Percentiles rank a stretch among this genome's conserved stretches.
Conservation (phyloP, 164 flowering plant genomes). For the Nelumbo lutea region DNA sequence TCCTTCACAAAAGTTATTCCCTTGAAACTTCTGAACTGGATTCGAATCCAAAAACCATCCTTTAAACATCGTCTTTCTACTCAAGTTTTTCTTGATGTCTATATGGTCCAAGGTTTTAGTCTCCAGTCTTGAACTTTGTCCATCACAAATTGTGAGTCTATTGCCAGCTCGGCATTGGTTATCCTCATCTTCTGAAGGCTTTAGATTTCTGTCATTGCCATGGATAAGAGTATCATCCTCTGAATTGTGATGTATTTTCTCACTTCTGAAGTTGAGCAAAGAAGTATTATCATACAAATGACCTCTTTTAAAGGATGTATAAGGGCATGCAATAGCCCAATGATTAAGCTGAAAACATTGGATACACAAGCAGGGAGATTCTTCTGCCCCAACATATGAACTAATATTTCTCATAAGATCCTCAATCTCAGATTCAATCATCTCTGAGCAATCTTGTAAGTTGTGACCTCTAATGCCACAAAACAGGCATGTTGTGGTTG, state of each 20-base stretch:
- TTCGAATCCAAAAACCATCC: conserved; percentile 7
- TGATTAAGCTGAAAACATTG: conserved; percentile 69
- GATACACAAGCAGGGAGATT: conserved; percentile 47
- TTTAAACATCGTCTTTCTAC: conserved; percentile 8
- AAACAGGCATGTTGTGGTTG: conserved; percentile 40
- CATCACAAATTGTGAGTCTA: conserved; percentile 10
- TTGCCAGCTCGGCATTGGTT: conserved; percentile 7
- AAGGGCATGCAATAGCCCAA: conserved; percentile 74
- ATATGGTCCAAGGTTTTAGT: conserved; percentile 3
- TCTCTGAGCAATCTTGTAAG: conserved; percentile 46
- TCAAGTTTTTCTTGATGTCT: conserved; percentile 7
- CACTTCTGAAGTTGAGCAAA: conserved; percentile 10
- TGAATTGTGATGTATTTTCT: conserved; percentile 9
- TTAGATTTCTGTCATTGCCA: conserved; percentile 7
- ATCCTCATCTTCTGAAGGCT: conserved; percentile 6
- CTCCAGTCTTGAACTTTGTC: conserved; percentile 9
- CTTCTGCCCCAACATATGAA: conserved; percentile 28
- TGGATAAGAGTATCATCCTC: conserved; percentile 1
- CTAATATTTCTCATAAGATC: conserved; percentile 38
- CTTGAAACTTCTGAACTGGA: background rate
- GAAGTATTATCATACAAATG: conserved; percentile 13
- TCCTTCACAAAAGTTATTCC: conserved; percentile 3
- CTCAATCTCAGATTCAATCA: conserved; percentile 43
- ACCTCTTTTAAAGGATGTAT: conserved; percentile 18
- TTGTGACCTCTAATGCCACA: conserved; percentile 70